Percentiles rank a stretch among this genome's conserved stretches.
Conservation (phyloP, 1,139 yeast genomes). For the Meyerozyma guilliermondii region DNA sequence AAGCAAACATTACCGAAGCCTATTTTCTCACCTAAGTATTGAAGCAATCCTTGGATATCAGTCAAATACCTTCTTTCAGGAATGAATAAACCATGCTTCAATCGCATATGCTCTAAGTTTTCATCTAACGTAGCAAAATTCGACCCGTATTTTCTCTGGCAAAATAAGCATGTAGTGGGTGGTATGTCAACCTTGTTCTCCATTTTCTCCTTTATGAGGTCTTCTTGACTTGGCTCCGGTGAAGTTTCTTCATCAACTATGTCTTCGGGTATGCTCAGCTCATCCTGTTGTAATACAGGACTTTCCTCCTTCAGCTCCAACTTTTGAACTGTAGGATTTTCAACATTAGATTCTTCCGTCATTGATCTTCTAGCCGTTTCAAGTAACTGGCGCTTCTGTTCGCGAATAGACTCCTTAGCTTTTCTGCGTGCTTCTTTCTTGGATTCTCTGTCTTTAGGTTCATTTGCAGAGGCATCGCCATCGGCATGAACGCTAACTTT, state of each 20-base stretch:
- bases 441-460: constrained; percentile 31
- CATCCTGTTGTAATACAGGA: not conserved
- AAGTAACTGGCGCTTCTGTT: constrained; percentile 56
- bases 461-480: constrained; percentile 11
- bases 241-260: constrained; percentile 9
- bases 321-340: not conserved
- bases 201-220: constrained; percentile 50
- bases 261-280: constrained; percentile 1
- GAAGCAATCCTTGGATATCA: constrained; percentile 67
- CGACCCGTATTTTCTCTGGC: constrained; percentile 24
- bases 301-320: constrained; percentile 9
- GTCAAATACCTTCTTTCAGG: constrained; percentile 74
- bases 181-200: constrained; percentile 66
- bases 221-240: constrained; percentile 31
- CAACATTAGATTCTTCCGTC: constrained; percentile 17
- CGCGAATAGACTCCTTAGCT: constrained; percentile 60
- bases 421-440: constrained; percentile 62
- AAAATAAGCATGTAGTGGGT: constrained; percentile 72
- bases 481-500: constrained; percentile 36
- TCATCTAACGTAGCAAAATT: constrained; percentile 45
- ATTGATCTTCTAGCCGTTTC: constrained; percentile 58
- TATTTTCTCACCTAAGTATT: constrained; percentile 74
- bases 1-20: constrained; percentile 85
- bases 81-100: constrained; percentile 73
- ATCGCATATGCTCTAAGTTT: constrained; percentile 72